These are phyloP conservation scores for Toxoplasma gondii DNA, from an alignment of 169 alveolate species.

Conservation along the genomic window DNA sequence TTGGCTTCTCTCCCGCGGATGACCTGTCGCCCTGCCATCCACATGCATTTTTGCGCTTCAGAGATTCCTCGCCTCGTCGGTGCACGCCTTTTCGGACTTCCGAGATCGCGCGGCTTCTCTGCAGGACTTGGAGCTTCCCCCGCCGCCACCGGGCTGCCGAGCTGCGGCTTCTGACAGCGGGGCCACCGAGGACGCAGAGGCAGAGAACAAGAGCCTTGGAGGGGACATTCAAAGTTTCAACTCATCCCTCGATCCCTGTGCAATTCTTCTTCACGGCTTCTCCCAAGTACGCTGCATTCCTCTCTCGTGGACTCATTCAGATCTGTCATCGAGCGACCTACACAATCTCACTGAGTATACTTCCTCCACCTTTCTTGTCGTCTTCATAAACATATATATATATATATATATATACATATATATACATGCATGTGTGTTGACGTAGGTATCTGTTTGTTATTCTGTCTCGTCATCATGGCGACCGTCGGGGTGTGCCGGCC, in stretches of 20 bases:
- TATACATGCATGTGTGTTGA: not conserved
- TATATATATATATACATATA: slow-evolving; percentile 6
- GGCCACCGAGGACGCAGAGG: not conserved
- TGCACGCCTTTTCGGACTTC: not conserved
- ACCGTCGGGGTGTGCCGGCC: no score
- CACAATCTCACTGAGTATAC: no score
- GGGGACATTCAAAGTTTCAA: no score
- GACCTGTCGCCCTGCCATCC: no score
- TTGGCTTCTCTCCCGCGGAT: no score
- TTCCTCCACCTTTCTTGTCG: no score
- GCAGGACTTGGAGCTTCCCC: not conserved
- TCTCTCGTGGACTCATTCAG: no score
- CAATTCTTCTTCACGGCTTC: not conserved
- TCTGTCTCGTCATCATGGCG: no score
- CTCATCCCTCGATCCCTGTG: not conserved
- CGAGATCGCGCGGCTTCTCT: not conserved
- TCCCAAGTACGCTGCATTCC: not conserved
- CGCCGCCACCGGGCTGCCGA: not conserved
- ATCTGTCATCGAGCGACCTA: no score
- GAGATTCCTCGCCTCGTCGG: not conserved
- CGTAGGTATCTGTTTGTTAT: no score
- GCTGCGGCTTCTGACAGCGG: not conserved
- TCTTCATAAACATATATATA: not conserved
- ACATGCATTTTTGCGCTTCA: not conserved
- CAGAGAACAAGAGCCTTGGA: not conserved